These are phyloP conservation scores for Thermomucor indicae-seudaticae DNA, from an alignment of 371 early-diverging fungal genomes.

Conservation along the genomic window DNA sequence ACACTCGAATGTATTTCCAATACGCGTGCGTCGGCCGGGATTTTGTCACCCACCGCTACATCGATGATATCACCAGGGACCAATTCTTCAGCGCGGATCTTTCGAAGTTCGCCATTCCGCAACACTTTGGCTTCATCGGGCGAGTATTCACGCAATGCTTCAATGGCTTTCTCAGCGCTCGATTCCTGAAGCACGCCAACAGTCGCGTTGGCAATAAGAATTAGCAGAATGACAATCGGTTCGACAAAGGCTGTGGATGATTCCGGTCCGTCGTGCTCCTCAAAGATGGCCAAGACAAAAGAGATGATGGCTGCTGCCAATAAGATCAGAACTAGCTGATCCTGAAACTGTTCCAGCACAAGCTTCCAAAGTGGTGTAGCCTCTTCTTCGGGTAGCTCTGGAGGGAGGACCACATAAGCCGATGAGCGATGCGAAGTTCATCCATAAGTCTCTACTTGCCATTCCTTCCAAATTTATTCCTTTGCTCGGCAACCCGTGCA, in stretches of 20 bases:
- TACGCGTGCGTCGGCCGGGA: slow-evolving; percentile 94
- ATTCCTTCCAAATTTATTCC: slow-evolving; percentile 67
- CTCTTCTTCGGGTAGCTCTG: slow-evolving; percentile 80
- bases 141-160: slow-evolving; percentile 91
- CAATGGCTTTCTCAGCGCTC: slow-evolving; percentile 96
- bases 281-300: slow-evolving; percentile 88
- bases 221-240: slow-evolving; percentile 93
- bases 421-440: background rate
- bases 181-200: slow-evolving; percentile 96
- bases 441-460: slow-evolving; percentile 41
- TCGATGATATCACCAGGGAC: slow-evolving; percentile 97
- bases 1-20: slow-evolving; percentile 72
- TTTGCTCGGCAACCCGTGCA: slow-evolving; percentile 51
- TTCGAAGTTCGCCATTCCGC: slow-evolving; percentile 55
- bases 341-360: slow-evolving; percentile 95
- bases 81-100: slow-evolving; percentile 74
- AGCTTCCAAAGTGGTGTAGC: slow-evolving; percentile 89
- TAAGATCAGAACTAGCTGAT: slow-evolving; percentile 94
- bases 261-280: slow-evolving; percentile 59
- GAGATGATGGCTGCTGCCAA: slow-evolving; percentile 89
- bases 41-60: slow-evolving; percentile 88
- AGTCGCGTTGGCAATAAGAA: slow-evolving; percentile 95
- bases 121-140: slow-evolving; percentile 93
- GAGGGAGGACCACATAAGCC: background rate
- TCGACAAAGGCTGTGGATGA: slow-evolving; percentile 90